phyloP scores from a whole-genome alignment of 2,329 filamentous ascomycete genomes.

The Colletotrichum nymphaeae region DNA sequence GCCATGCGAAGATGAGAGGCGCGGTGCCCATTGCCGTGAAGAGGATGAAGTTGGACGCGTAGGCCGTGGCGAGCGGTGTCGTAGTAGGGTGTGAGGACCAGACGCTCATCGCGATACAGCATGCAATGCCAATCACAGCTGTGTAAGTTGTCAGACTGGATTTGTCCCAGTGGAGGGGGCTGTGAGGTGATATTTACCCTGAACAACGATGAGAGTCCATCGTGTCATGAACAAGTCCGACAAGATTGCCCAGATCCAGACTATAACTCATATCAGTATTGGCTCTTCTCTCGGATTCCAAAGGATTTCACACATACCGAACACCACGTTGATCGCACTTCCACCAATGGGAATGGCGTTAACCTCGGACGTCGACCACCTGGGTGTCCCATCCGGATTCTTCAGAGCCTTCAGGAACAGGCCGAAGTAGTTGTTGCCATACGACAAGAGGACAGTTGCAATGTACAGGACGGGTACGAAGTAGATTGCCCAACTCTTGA shows the following conservation, averaged over 20 bases:
- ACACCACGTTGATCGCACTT: conserved; percentile 31
- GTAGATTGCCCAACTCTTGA: conserved; percentile 33
- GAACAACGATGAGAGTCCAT: conserved; percentile 61
- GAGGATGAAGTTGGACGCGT: conserved; percentile 63
- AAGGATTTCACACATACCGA: conserved; percentile 26
- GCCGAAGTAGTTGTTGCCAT: conserved; percentile 31
- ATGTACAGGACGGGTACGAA: conserved; percentile 30
- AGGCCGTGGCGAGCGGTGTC: conserved; percentile 57
- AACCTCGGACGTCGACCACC: conserved; percentile 27
- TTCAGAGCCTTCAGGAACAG: conserved; percentile 32
- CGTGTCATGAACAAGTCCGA: conserved; percentile 61
- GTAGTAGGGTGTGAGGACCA: conserved; percentile 59
- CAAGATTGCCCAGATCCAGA: conserved; percentile 65
- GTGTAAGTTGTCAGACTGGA: not conserved
- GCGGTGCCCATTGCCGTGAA: conserved; percentile 61
- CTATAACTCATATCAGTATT: conserved; percentile 39
- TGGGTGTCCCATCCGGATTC: conserved; percentile 33
- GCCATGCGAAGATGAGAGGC: conserved; percentile 63
- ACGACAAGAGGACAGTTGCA: conserved; percentile 27
- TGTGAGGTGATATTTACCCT: conserved; percentile 44
- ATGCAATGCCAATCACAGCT: conserved; percentile 57
- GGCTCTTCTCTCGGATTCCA: not conserved
- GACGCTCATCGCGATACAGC: conserved; percentile 63
- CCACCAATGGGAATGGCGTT: conserved; percentile 31
- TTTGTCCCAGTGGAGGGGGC: not conserved